These are phyloP conservation scores for Ceratobasidium theobromae DNA, from an alignment of 1,284 basidiomycete species.

Conservation along the genomic window DNA sequence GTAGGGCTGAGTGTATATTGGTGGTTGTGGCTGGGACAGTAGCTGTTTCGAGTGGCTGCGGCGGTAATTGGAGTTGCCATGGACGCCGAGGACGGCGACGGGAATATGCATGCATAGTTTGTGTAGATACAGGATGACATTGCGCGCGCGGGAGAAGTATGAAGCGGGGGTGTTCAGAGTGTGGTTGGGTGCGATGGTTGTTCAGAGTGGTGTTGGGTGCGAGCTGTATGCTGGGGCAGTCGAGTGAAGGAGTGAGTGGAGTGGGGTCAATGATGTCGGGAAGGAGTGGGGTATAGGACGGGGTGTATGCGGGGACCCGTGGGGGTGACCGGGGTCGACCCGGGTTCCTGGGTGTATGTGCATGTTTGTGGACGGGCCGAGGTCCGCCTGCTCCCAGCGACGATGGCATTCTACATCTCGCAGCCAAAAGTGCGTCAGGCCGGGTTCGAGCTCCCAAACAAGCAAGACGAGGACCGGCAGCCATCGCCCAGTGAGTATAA, in stretches of 20 bases:
- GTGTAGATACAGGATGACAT: background rate
- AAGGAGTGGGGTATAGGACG: background rate
- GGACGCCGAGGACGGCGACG: too few relatives aligned
- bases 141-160: background rate
- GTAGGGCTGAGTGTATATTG: too few relatives aligned
- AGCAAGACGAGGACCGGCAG: constrained; percentile 16
- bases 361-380: constrained; percentile 26
- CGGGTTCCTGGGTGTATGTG: background rate
- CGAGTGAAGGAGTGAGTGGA: background rate
- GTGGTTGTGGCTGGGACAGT: too few relatives aligned
- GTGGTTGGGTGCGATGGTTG: too few relatives aligned
- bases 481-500: constrained; percentile 27
- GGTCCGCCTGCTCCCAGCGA: constrained; percentile 25
- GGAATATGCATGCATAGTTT: too few relatives aligned
- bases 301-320: background rate
- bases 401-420: constrained; percentile 29
- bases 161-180: too few relatives aligned
- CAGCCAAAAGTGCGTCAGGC: constrained; percentile 29
- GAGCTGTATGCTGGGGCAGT: background rate
- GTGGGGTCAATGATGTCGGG: background rate
- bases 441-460: constrained; percentile 26
- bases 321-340: constrained; percentile 18
- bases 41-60: too few relatives aligned
- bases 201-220: background rate
- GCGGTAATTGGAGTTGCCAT: too few relatives aligned